Evolutionary conservation across 2,329 filamentous ascomycete species (phyloP), one percentile per base, ranked within the genome.

Genomic region (Colletotrichum graminicola): DNA sequence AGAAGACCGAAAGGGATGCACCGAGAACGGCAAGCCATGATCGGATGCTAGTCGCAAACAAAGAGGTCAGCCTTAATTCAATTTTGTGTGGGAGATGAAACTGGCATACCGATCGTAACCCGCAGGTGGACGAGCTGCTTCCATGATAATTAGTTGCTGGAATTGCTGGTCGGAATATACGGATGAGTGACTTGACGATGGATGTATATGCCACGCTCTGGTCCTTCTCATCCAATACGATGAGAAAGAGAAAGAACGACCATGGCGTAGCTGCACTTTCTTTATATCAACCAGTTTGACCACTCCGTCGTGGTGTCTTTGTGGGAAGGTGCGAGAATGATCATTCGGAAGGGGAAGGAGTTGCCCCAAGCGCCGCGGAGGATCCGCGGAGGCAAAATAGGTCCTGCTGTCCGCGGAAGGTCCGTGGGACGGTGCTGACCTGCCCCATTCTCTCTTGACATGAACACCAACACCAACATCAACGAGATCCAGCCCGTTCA

Each of bases 1-100:
- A 65, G 34, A 72, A 69, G 2, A 72, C 12, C 78, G 80, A 71
- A 12, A 76, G 34, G 10, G 60, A 73, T 39, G 74, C 75, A 3
- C 75, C 75, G 2, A 62, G 59, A 14, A 76, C 74, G 7, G 75
- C 75, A 8, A 75, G 62, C 75, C 76, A 76, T 14, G 75, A 72
- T 7, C 72, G 68, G 3, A 72, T 3, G 12, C 71, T 73, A 36
- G 36, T 36, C 39, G 5, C 1, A n/a, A 1, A 39, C 12, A 14
- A 18, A 7, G 26, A 16, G 1, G 23, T 60, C 4, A 60, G 57
- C 2, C 8, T 54, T 21, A 2, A 10, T 5, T 10, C 5, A 29
- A n/a, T 16, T 6, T n/a, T 51, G 16, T 3, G 12, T 12, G 12
- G 29, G 5, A 32, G 2, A 6, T 14, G 23, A 5, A 4, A 26